A percentile compares a stretch with the other conserved stretches of the same genome.
Conservation (phyloP, 2,329 filamentous ascomycete species). For the Pseudocercospora vitis region DNA sequence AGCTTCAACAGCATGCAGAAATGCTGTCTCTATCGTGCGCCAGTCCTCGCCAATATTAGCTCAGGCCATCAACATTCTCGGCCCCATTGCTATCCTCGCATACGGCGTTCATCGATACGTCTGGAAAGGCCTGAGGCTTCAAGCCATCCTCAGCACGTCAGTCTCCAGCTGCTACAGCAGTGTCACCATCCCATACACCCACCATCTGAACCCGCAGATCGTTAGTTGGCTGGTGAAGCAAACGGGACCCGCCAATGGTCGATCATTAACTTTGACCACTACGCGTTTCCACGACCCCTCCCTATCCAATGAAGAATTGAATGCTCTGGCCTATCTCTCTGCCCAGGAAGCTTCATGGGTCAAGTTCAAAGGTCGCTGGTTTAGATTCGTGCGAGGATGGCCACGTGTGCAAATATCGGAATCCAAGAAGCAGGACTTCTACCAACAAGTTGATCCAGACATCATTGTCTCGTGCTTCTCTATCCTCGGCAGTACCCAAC, state of each 20-base stretch:
- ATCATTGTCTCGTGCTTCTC: conserved; percentile 27
- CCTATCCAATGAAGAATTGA: background rate
- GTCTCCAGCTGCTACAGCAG: background rate
- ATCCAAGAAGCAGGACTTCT: background rate
- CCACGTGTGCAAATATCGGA: too few species aligned
- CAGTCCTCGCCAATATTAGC: too few species aligned
- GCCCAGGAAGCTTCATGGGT: background rate
- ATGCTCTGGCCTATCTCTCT: background rate
- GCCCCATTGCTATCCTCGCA: background rate
- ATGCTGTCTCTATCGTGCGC: background rate
- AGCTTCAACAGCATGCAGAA: background rate
- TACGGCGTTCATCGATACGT: background rate
- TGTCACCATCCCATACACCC: background rate
- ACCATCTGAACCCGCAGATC: too few species aligned
- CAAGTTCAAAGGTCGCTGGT: background rate
- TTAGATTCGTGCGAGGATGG: background rate
- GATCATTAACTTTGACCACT: background rate
- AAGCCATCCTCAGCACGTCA: too few species aligned
- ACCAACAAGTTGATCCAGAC: background rate
- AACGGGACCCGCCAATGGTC: background rate
- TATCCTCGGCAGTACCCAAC: conserved; percentile 30
- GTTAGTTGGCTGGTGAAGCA: background rate
- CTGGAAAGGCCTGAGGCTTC: too few species aligned
- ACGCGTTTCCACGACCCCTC: background rate
- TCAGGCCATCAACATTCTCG: background rate